Conservation (phyloP, 2,329 filamentous ascomycete genomes). For the Colletotrichum godetiae region DNA sequence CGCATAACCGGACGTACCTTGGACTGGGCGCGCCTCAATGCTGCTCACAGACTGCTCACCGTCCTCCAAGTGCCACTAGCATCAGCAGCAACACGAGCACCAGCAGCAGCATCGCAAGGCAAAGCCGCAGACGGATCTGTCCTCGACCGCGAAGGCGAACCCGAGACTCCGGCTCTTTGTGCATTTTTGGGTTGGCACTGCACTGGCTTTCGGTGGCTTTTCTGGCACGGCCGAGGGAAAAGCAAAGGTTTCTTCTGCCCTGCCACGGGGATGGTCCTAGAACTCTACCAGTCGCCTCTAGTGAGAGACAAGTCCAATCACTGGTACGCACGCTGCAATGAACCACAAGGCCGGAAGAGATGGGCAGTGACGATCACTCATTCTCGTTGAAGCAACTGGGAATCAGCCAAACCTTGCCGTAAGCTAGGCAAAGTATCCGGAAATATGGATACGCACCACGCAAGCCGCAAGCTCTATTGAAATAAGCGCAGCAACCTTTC, state of each 20-base stretch:
- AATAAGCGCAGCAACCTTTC: neutral
- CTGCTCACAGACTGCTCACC: neutral
- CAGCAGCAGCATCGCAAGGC: neutral
- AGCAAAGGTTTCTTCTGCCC: neutral
- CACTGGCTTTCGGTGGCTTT: neutral
- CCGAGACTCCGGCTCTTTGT: conserved; percentile 27
- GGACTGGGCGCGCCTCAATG: neutral
- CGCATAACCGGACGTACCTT: neutral
- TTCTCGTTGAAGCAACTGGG: neutral
- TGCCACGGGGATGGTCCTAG: neutral
- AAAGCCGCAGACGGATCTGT: neutral
- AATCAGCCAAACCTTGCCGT: conserved; percentile 19
- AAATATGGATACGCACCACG: neutral
- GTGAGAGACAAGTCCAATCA: conserved; percentile 4
- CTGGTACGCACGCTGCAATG: conserved; percentile 17
- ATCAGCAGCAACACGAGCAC: neutral
- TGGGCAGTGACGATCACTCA: conserved; percentile 19
- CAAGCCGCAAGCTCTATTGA: neutral
- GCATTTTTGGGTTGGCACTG: conserved; percentile 9
- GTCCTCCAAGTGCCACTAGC: neutral
- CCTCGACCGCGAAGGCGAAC: neutral
- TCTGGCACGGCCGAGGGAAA: conserved; percentile 1
- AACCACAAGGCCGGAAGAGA: conserved; percentile 27
- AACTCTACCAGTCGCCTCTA: neutral
- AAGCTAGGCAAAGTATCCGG: neutral